phyloP scores from a whole-genome alignment of 805 yeast species.

The Spathaspora boniae region DNA sequence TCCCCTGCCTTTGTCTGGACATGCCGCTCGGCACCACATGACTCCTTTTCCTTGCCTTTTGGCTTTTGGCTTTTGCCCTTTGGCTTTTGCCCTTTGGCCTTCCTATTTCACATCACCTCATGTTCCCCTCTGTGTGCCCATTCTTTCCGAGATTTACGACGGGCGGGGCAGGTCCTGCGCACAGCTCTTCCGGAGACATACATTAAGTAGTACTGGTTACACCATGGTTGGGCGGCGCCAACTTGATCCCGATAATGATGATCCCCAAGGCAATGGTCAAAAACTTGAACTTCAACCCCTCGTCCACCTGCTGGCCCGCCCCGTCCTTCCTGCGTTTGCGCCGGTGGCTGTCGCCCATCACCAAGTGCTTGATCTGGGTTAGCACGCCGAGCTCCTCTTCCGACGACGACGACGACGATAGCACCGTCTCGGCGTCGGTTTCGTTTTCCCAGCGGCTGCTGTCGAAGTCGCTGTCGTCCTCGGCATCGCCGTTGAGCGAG shows the following conservation, averaged over 20 bases:
- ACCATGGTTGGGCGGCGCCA: too few species aligned
- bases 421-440: slow-evolving; percentile 11
- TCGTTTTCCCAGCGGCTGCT: slow-evolving; percentile 9
- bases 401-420: slow-evolving; percentile 6
- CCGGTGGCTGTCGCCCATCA: slow-evolving; percentile 20
- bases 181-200: too few species aligned
- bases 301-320: slow-evolving; percentile 31
- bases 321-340: slow-evolving; percentile 11
- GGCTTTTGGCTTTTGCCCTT: too few species aligned
- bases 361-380: slow-evolving; percentile 31
- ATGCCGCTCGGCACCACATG: too few species aligned
- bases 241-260: slow-evolving; percentile 35
- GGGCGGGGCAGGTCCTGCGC: slow-evolving; percentile 1
- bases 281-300: slow-evolving; percentile 39
- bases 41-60: too few species aligned
- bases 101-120: too few species aligned
- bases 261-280: slow-evolving; percentile 42
- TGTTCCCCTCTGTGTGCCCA: too few species aligned
- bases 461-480: slow-evolving; percentile 6
- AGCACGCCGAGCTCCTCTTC: slow-evolving; percentile 27
- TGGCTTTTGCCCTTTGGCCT: too few species aligned
- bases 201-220: too few species aligned
- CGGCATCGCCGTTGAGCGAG: slow-evolving; percentile 1
- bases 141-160: too few species aligned
- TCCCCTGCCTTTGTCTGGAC: too few species aligned